Evolutionary conservation across 2,329 filamentous ascomycete species (phyloP).

Genomic region (Mycocentrospora acerina): DNA sequence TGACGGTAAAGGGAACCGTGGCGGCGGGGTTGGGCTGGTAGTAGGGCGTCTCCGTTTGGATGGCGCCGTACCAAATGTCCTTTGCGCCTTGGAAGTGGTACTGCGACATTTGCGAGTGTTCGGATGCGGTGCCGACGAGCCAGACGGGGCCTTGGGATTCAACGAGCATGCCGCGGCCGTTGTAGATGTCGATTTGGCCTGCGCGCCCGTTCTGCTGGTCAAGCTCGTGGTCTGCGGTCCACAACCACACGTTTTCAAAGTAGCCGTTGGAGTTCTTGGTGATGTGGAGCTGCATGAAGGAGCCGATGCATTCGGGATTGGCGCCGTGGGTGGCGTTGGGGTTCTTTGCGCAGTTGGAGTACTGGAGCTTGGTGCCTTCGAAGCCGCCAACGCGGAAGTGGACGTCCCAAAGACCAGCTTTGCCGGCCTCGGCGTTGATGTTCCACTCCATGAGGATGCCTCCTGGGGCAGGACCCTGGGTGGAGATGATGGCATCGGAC

Average conservation of each 20-base stretch:
- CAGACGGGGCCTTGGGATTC: slow-evolving; percentile 76
- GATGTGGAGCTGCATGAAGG: slow-evolving; percentile 65
- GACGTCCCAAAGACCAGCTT: slow-evolving; percentile 88
- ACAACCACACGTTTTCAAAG: slow-evolving; percentile 87
- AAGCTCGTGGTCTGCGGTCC: slow-evolving; percentile 88
- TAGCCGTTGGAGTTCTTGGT: slow-evolving; percentile 65
- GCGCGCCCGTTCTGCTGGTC: slow-evolving; percentile 64
- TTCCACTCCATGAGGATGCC: slow-evolving; percentile 95
- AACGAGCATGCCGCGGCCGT: slow-evolving; percentile 79
- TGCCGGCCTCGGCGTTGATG: slow-evolving; percentile 66
- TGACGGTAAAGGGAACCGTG: slow-evolving; percentile 56
- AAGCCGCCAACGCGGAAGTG: slow-evolving; percentile 91
- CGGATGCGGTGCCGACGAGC: slow-evolving; percentile 67
- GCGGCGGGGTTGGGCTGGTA: slow-evolving; percentile 67
- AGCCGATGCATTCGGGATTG: slow-evolving; percentile 69
- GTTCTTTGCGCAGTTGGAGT: slow-evolving; percentile 76
- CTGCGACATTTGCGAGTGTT: slow-evolving; percentile 70
- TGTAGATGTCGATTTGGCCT: slow-evolving; percentile 80
- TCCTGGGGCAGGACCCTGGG: slow-evolving; percentile 78
- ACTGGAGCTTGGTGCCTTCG: slow-evolving; percentile 80
- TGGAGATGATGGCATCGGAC: slow-evolving; percentile 82
- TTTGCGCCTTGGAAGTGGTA: slow-evolving; percentile 64
- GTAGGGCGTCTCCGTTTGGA: slow-evolving; percentile 72
- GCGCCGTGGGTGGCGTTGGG: slow-evolving; percentile 62
- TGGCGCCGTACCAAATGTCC: slow-evolving; percentile 64